Conservation (phyloP, 257 asterid species). For the Capsicum pubescens region DNA sequence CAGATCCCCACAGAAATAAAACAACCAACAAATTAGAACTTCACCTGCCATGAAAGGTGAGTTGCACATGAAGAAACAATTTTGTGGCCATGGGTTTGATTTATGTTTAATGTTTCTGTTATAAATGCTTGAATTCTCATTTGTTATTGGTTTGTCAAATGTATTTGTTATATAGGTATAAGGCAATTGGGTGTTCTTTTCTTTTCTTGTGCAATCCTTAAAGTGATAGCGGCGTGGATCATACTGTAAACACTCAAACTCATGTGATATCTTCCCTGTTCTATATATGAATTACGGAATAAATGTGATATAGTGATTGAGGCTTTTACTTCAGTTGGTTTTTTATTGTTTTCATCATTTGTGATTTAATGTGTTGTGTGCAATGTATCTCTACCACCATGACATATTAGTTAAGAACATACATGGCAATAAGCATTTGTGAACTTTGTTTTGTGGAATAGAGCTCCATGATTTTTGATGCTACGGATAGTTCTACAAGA, state of each 20-base stretch:
- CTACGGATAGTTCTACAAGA: neutral
- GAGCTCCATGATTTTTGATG: neutral
- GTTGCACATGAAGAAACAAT: constrained; percentile 64
- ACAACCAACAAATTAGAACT: constrained; percentile 60
- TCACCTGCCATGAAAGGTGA: constrained; percentile 58
- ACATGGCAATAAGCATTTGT: neutral
- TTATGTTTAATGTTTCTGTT: constrained; percentile 44
- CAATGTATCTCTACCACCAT: neutral
- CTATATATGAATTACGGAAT: constrained; percentile 23
- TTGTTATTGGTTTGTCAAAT: constrained; percentile 68
- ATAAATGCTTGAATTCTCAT: constrained; percentile 46
- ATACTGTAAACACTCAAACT: constrained; percentile 33
- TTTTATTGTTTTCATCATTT: neutral
- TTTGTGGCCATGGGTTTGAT: constrained; percentile 68
- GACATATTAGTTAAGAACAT: neutral
- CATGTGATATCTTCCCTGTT: constrained; percentile 28
- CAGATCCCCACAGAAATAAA: constrained; percentile 62
- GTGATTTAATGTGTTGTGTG: neutral
- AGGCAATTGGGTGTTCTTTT: constrained; percentile 32
- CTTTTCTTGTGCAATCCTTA: constrained; percentile 29
- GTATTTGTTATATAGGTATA: constrained; percentile 45
- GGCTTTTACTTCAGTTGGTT: constrained; percentile 10
- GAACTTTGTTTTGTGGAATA: neutral
- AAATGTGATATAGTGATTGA: constrained; percentile 26
- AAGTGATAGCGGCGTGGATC: constrained; percentile 22